Evolutionary conservation across 2,329 filamentous ascomycete species (phyloP), one percentile per base, ranked within the genome.

Genomic region (Trichophyton equinum): DNA sequence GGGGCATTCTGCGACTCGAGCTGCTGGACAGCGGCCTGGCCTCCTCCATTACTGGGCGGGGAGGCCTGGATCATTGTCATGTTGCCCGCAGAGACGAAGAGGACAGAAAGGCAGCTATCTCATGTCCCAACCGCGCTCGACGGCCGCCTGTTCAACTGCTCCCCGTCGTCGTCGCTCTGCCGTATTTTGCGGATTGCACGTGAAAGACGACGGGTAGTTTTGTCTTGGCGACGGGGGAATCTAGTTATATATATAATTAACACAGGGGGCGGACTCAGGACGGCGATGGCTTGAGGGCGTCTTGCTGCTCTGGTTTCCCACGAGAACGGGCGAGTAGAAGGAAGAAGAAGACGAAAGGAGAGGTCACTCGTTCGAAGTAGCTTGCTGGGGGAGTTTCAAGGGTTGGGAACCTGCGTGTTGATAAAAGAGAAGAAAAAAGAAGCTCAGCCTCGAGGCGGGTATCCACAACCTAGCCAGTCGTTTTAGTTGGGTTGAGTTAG

Each of bases 391-490:
- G 46, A 49, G 49, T 36, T 36, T 25, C n/a, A 55, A 55, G 30
- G 49, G 30, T 36, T n/a, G 30, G 49, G 27, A 44, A 20, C n/a
- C 40, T 36, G 49, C 46, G 46, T 55, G 30, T n/a, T 55, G 49
- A 55, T 55, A 55, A 49, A 13, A 13, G 20, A 55, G 49, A 20
- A 55, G 13, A 25, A 36, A 55, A 53, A 30, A 55, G 46, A 49
- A 49, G 46, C 46, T 49, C 46, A 33, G 49, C 49, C 49, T 36
- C 49, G 33, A 33, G 49, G 49, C 49, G 49, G 49, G 49, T 55
- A 55, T 55, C 49, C 49, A 55, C 49, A 27, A 36, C 6, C 49
- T 18, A 36, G 4, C 27, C 33, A 53, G 33, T 13, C 13, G 33
- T n/a, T 38, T 38, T 38, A 38, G 33, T 38, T 13, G 6, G 5